Base-by-base conservation (phyloP, 768 basidiomycete genomes). In the Cyclocybe aegerita region DNA sequence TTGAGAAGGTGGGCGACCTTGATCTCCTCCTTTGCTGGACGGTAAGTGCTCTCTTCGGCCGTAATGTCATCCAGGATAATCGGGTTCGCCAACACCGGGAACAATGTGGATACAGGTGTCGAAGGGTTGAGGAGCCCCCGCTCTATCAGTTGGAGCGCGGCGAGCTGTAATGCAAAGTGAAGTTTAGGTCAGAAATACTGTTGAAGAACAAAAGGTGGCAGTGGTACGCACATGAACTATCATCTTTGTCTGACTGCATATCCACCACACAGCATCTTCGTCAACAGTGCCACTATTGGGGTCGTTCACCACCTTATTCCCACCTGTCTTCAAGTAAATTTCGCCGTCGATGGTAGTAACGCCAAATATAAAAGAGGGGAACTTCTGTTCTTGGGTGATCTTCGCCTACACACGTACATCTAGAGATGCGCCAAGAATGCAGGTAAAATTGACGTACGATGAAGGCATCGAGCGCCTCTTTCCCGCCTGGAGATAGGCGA, bases 181-280 rank as follows among this genome's bases (percentile, higher is more conserved):
- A 23, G 23, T 43, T 30, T 9, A 34, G 32, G 32, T 33, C 3
- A 16, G 14, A 30, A 7, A 9, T 23, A 23, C 23, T 4, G 23
- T 23, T 23, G 23, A 46, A n/a, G 41, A 45, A 16, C 39, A 6
- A 38, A 15, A 12, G 23, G 17, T 33, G 29, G 33, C 7, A 39
- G 12, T 36, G 4, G 38, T 3, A 54, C 68, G 5, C 49, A 70
- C 71, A 15, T 68, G 60, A 14, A 60, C 61, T 12, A 70, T 48
- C 30, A 71, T 49, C 48, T 73, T 71, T 1, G 69, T 70, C 56
- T 65, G 63, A 47, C 71, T 73, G 54, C 70, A 71, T n/a, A 73
- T 56, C 70, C 70, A 70, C 48, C 68, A 66, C 30, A 70, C 50
- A 14, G 59, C 61, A 43, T 69, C 62, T 15, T 56, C 54, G 15